Conservation (phyloP, 169 alveolate genomes). For the Fabrea salina region DNA sequence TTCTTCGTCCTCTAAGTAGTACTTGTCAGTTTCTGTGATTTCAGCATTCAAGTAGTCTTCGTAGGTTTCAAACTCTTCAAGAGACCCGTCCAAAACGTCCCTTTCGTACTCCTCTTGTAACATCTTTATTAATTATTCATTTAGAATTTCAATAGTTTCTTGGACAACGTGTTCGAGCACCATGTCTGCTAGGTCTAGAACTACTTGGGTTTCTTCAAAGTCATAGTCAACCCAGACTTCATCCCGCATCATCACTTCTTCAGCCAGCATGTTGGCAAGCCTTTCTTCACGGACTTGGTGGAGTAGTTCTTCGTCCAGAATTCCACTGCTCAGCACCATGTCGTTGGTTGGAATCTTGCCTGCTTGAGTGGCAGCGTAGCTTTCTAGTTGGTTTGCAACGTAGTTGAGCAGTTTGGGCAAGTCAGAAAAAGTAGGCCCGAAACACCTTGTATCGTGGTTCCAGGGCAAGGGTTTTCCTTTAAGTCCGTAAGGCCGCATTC, state of each 20-base stretch:
- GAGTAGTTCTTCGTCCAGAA: slow-evolving; percentile 39
- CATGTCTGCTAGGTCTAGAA: slow-evolving; percentile 59
- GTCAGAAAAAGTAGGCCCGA: not conserved
- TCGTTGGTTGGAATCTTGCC: slow-evolving; percentile 13
- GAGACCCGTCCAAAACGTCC: slow-evolving; percentile 51
- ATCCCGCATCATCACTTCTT: slow-evolving; percentile 49
- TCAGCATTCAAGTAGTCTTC: slow-evolving; percentile 81
- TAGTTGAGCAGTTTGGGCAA: not conserved
- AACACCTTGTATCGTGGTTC: not conserved
- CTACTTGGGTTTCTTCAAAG: slow-evolving; percentile 60
- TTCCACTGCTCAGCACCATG: not conserved
- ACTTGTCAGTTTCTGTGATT: slow-evolving; percentile 78
- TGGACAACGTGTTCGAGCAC: slow-evolving; percentile 37
- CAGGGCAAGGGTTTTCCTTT: slow-evolving; percentile 78
- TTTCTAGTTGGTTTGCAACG: not conserved
- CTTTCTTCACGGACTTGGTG: slow-evolving; percentile 54
- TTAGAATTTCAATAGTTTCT: slow-evolving; percentile 28
- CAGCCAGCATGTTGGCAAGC: slow-evolving; percentile 37
- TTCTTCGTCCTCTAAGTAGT: slow-evolving; percentile 83
- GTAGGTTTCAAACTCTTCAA: slow-evolving; percentile 73
- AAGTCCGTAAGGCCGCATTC: slow-evolving; percentile 64
- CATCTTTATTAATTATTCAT: too few species aligned
- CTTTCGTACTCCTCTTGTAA: slow-evolving; percentile 7
- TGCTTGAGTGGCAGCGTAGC: not conserved
- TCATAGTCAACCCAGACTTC: slow-evolving; percentile 57